phyloP scores from a whole-genome alignment of 169 alveolate genomes.

The Amoebophrya sp. region DNA sequence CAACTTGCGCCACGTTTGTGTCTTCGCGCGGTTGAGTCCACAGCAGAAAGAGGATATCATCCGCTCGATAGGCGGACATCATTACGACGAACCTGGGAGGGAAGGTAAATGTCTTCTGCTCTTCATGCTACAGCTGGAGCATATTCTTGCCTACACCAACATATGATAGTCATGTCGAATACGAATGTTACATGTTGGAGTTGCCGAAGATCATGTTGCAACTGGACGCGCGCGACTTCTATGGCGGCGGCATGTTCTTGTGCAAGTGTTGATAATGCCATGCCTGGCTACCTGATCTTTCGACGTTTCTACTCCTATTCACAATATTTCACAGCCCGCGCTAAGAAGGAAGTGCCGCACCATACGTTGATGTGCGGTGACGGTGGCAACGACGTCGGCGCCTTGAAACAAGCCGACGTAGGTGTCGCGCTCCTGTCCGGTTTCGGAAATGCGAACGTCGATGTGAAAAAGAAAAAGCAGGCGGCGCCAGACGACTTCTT shows the following conservation, averaged over 20 bases:
- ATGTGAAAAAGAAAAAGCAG: not conserved
- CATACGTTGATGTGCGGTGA: conserved; percentile 92
- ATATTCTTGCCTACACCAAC: no score
- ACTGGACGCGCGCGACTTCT: no score
- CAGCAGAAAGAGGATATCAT: conserved; percentile 72
- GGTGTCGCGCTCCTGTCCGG: conserved; percentile 91
- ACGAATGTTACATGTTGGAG: no score
- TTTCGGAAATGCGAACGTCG: conserved; percentile 49
- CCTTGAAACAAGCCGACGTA: conserved; percentile 90
- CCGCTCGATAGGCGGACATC: conserved; percentile 20
- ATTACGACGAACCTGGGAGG: conserved; percentile 43
- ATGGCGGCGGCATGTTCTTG: no score
- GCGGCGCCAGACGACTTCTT: not conserved
- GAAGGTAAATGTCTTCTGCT: conserved; percentile 63
- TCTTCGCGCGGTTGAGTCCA: conserved; percentile 94
- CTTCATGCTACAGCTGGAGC: no score
- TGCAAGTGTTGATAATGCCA: no score
- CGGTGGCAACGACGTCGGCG: conserved; percentile 98
- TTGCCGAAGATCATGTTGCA: no score
- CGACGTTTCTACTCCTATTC: no score
- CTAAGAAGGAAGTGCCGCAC: conserved; percentile 60
- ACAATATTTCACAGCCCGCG: conserved; percentile 46
- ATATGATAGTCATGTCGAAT: no score
- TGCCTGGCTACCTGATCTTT: no score
- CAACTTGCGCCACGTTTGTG: conserved; percentile 35